phyloP scores from a whole-genome alignment of 352 stramenopile genomes.

The Phytophthora brassicae region DNA sequence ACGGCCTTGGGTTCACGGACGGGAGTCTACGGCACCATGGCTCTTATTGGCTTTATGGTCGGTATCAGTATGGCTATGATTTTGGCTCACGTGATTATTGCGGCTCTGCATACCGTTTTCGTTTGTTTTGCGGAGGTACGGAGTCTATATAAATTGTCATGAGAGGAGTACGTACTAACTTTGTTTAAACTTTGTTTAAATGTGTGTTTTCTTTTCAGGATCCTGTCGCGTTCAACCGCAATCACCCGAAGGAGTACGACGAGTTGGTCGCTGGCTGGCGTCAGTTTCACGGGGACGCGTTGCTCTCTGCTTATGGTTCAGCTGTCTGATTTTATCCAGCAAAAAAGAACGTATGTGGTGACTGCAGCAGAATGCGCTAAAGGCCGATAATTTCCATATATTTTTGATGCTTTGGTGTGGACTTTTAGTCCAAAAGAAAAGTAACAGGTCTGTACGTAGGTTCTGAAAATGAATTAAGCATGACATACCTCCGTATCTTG shows the following conservation, averaged over 20 bases:
- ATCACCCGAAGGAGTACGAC: conserved; percentile 83
- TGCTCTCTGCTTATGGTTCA: conserved; percentile 67
- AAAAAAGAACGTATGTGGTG: too few species aligned
- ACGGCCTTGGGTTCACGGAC: conserved; percentile 46
- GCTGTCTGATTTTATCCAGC: conserved; percentile 46
- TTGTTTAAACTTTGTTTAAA: conserved; percentile 1
- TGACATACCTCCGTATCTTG: too few species aligned
- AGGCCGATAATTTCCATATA: too few species aligned
- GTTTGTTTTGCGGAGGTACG: conserved; percentile 86
- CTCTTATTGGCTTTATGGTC: conserved; percentile 74
- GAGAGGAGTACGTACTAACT: conserved; percentile 10
- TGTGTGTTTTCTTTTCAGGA: conserved; percentile 37
- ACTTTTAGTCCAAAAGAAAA: too few species aligned
- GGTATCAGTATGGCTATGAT: conserved; percentile 85
- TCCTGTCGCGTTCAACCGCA: conserved; percentile 78
- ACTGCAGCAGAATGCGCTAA: too few species aligned
- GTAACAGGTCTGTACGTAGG: too few species aligned
- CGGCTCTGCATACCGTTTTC: conserved; percentile 84
- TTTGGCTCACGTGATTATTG: conserved; percentile 80
- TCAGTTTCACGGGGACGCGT: conserved; percentile 78
- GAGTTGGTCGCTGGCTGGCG: conserved; percentile 74
- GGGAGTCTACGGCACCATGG: conserved; percentile 59
- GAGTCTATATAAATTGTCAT: background rate
- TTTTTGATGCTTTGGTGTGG: too few species aligned
- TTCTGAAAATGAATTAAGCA: too few species aligned